phyloP scores from a whole-genome alignment of 2,329 filamentous ascomycete genomes.

The Cladosporium sp. region DNA sequence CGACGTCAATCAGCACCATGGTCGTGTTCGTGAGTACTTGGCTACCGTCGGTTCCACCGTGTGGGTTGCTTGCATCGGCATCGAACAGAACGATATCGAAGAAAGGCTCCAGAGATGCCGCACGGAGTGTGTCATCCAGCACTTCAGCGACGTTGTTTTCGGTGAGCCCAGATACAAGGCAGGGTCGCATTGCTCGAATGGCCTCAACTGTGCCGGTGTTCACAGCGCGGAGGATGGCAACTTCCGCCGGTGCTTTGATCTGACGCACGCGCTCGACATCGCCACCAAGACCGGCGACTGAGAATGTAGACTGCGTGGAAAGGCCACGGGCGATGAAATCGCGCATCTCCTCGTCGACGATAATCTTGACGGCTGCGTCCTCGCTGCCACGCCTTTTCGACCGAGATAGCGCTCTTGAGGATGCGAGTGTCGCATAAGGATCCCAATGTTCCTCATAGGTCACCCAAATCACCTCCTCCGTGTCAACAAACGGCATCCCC shows the following conservation, averaged over 20 bases:
- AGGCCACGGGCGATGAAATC: conserved; percentile 63
- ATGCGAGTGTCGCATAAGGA: conserved; percentile 57
- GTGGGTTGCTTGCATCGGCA: conserved; percentile 54
- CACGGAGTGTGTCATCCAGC: conserved; percentile 56
- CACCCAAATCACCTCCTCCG: conserved; percentile 52
- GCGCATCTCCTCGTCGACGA: conserved; percentile 65
- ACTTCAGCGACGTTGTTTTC: conserved; percentile 59
- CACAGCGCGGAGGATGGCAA: conserved; percentile 60
- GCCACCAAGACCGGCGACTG: conserved; percentile 55
- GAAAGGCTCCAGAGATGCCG: conserved; percentile 57
- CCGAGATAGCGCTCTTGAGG: conserved; percentile 20
- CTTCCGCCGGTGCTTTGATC: conserved; percentile 56
- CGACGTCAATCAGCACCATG: conserved; percentile 64
- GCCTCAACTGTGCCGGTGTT: conserved; percentile 65
- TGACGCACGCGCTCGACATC: conserved; percentile 61
- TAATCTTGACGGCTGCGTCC: conserved; percentile 44
- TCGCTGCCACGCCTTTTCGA: conserved; percentile 21
- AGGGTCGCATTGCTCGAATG: conserved; percentile 57
- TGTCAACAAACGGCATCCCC: conserved; percentile 54
- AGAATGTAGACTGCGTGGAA: conserved; percentile 50
- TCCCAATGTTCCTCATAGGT: conserved; percentile 67
- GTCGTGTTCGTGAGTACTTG: conserved; percentile 55
- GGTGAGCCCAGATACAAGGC: conserved; percentile 57
- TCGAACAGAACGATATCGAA: conserved; percentile 67
- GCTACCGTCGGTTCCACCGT: conserved; percentile 53